Percentiles rank a stretch among this genome's conserved stretches.
Evolutionary conservation across 2,329 filamentous ascomycete genomes (phyloP).

Genomic region (Capronia epimyces): DNA sequence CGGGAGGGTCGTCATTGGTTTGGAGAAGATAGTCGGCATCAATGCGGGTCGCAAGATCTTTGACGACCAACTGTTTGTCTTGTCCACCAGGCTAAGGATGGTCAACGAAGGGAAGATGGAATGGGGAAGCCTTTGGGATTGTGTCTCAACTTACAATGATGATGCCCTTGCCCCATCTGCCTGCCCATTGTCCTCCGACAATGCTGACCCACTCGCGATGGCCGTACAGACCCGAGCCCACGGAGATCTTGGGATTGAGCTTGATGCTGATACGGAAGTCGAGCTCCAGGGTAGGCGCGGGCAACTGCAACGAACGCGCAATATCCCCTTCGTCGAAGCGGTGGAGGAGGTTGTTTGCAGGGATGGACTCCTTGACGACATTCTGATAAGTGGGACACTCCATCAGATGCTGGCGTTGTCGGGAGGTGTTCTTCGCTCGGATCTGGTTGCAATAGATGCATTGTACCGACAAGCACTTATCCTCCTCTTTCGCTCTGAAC

Average conservation of each 20-base stretch:
- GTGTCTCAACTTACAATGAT: slow-evolving; percentile 40
- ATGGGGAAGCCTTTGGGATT: not conserved
- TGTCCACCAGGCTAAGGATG: slow-evolving; percentile 43
- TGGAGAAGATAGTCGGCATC: slow-evolving; percentile 46
- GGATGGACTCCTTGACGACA: slow-evolving; percentile 50
- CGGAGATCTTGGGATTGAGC: slow-evolving; percentile 46
- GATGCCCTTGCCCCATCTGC: slow-evolving; percentile 49
- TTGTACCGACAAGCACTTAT: slow-evolving; percentile 45
- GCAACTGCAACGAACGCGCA: slow-evolving; percentile 44
- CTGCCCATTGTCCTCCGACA: slow-evolving; percentile 49
- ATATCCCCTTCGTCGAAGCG: slow-evolving; percentile 48
- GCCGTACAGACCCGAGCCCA: slow-evolving; percentile 46
- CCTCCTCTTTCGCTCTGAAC: slow-evolving; percentile 26
- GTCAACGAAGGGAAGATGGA: slow-evolving; percentile 7
- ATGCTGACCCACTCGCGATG: slow-evolving; percentile 49
- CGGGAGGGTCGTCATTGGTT: slow-evolving; percentile 47
- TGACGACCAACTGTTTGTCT: slow-evolving; percentile 46
- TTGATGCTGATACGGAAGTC: slow-evolving; percentile 52
- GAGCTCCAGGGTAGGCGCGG: slow-evolving; percentile 45
- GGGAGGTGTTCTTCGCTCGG: slow-evolving; percentile 47
- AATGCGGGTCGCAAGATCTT: slow-evolving; percentile 44
- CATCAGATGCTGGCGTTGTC: slow-evolving; percentile 46
- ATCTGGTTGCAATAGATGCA: slow-evolving; percentile 49
- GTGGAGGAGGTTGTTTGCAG: slow-evolving; percentile 48
- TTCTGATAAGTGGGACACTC: slow-evolving; percentile 48